Conservation (phyloP, 1,284 basidiomycete genomes). For the Leccinum griseonigrum region DNA sequence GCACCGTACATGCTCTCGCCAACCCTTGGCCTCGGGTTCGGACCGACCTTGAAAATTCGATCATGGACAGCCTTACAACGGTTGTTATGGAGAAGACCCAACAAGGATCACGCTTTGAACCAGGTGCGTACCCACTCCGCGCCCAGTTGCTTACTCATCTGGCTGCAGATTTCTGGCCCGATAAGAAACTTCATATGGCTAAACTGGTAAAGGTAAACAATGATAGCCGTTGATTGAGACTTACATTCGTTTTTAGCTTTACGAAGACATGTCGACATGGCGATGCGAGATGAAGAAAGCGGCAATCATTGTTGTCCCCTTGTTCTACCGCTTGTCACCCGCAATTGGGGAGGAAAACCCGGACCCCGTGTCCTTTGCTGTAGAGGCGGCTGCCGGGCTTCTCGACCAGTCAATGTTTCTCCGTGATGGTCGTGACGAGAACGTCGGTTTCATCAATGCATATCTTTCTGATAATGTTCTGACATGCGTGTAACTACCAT, state of each 20-base stretch:
- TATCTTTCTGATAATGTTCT: neutral
- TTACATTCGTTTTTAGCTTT: neutral
- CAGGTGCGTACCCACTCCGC: neutral
- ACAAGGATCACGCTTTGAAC: neutral
- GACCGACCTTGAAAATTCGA: neutral
- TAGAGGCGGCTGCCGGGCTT: neutral
- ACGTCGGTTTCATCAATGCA: neutral
- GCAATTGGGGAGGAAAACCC: neutral
- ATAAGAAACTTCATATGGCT: neutral
- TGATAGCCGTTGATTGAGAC: neutral
- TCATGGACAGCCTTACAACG: neutral
- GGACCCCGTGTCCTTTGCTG: neutral
- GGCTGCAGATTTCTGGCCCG: neutral
- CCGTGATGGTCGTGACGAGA: neutral
- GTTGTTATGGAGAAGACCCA: neutral
- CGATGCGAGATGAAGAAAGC: neutral
- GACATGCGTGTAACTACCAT: no score
- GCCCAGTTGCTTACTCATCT: neutral
- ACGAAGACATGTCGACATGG: neutral
- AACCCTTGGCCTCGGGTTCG: neutral
- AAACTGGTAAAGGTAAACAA: neutral
- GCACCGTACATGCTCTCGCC: neutral
- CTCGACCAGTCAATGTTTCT: neutral
- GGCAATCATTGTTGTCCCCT: neutral
- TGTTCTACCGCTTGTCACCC: neutral